Evolutionary conservation across 371 early-diverging fungal genomes (phyloP).

Genomic region (Zychaea mexicana): DNA sequence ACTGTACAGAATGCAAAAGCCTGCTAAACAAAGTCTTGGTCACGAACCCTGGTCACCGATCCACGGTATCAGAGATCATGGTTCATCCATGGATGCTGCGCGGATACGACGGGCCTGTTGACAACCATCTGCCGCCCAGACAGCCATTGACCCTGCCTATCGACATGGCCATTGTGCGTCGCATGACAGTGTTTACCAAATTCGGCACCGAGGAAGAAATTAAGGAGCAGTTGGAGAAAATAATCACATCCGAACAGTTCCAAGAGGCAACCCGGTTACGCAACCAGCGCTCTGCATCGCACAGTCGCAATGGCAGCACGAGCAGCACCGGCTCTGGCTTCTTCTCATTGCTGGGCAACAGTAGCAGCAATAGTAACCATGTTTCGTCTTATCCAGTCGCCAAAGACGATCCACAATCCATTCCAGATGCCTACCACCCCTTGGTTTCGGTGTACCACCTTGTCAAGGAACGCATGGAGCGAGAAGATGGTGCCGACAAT

Average conservation of each 20-base stretch:
- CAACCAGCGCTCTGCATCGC: conserved; percentile 9
- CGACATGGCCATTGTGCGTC: conserved; percentile 69
- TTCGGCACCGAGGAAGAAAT: conserved; percentile 80
- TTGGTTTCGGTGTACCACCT: conserved; percentile 85
- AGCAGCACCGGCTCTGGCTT: conserved; percentile 2
- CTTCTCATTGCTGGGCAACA: not conserved
- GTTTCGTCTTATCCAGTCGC: conserved; percentile 3
- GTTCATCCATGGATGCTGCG: conserved; percentile 85
- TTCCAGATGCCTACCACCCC: conserved; percentile 54
- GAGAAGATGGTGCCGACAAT: conserved; percentile 26
- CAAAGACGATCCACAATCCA: conserved; percentile 32
- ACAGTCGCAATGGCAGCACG: conserved; percentile 4
- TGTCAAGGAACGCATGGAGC: conserved; percentile 76
- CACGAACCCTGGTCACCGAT: conserved; percentile 68
- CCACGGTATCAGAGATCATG: conserved; percentile 71
- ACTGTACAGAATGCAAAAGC: conserved; percentile 67
- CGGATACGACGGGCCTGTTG: conserved; percentile 65
- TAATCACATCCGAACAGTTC: conserved; percentile 40
- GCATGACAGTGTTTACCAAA: conserved; percentile 81
- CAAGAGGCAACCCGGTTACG: conserved; percentile 22
- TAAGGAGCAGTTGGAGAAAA: conserved; percentile 50
- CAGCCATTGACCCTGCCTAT: conserved; percentile 67
- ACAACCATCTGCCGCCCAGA: conserved; percentile 66
- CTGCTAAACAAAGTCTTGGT: conserved; percentile 81
- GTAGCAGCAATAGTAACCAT: conserved; percentile 3